Conservation (phyloP, 306 rosid genomes). For the Quillaja saponaria region DNA sequence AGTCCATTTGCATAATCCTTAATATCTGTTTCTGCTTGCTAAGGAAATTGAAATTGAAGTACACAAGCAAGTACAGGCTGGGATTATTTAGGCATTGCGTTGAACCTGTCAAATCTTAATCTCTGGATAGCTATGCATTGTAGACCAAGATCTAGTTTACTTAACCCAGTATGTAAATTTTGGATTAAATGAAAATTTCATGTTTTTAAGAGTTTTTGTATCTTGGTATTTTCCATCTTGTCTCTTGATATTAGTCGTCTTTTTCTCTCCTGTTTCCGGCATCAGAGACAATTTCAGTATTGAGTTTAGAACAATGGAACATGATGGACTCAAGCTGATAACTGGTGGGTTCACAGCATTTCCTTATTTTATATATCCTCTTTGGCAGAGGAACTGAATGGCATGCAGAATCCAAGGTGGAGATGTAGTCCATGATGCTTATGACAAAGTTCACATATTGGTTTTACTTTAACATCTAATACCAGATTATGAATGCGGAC, state of each 20-base stretch:
- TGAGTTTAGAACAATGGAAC: conserved; percentile 17
- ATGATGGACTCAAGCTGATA: conserved; percentile 8
- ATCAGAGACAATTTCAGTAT: conserved; percentile 20
- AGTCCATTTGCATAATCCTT: conserved; percentile 2
- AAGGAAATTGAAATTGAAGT: conserved; percentile 83
- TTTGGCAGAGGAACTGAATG: not conserved
- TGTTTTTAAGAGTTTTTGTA: not conserved
- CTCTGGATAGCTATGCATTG: conserved; percentile 13
- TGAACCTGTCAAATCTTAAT: conserved; percentile 48
- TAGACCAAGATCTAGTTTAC: conserved; percentile 16
- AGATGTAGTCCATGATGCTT: too few relatives aligned
- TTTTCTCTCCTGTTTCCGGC: conserved; percentile 15
- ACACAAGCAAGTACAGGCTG: conserved; percentile 75
- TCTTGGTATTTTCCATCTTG: conserved; percentile 12
- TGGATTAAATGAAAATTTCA: conserved; percentile 22
- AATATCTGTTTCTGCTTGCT: conserved; percentile 45
- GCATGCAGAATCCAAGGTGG: too few relatives aligned
- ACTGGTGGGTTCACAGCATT: conserved; percentile 24
- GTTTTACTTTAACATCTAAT: too few relatives aligned
- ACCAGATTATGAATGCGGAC: too few relatives aligned
- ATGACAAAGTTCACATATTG: too few relatives aligned
- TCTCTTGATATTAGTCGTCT: not conserved
- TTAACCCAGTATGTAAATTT: not conserved
- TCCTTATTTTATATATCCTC: not conserved
- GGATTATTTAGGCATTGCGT: conserved; percentile 88